Evolutionary conservation across 2,329 filamentous ascomycete species (phyloP).

Genomic region (Fusarium staphyleae): DNA sequence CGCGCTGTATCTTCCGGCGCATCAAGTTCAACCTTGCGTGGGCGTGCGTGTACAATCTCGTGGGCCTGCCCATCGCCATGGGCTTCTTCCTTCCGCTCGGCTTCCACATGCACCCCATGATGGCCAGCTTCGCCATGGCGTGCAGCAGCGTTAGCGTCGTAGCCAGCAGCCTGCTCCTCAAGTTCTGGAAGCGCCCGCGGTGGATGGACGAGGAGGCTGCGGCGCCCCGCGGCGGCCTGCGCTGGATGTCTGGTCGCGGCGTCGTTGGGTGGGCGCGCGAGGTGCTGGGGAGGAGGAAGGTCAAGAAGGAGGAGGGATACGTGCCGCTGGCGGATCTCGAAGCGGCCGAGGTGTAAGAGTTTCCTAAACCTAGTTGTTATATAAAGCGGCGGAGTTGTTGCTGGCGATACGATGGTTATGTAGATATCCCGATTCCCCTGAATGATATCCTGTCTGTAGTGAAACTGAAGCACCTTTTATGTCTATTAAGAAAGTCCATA

Average conservation of each 20-base stretch:
- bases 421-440: slow-evolving; percentile 13
- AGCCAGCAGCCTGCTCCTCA: slow-evolving; percentile 80
- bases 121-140: slow-evolving; percentile 93
- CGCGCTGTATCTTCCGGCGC: slow-evolving; percentile 83
- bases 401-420: not conserved
- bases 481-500: not conserved
- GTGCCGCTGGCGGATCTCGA: slow-evolving; percentile 65
- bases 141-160: slow-evolving; percentile 90
- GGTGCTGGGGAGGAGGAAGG: slow-evolving; percentile 46
- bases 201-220: slow-evolving; percentile 83
- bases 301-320: slow-evolving; percentile 62
- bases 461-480: not conserved
- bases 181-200: slow-evolving; percentile 81
- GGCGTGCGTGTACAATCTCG: slow-evolving; percentile 90
- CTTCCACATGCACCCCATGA: slow-evolving; percentile 88
- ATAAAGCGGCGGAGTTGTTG: slow-evolving; percentile 16
- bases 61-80: slow-evolving; percentile 96
- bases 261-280: slow-evolving; percentile 54
- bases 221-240: slow-evolving; percentile 61
- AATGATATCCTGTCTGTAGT: slow-evolving; percentile 15
- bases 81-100: slow-evolving; percentile 92
- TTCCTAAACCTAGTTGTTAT: not conserved
- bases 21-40: slow-evolving; percentile 94
- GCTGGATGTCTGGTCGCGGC: slow-evolving; percentile 53
- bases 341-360: slow-evolving; percentile 24